phyloP scores from a whole-genome alignment of 1,284 basidiomycete species.

The Microstroma glucosiphilum region DNA sequence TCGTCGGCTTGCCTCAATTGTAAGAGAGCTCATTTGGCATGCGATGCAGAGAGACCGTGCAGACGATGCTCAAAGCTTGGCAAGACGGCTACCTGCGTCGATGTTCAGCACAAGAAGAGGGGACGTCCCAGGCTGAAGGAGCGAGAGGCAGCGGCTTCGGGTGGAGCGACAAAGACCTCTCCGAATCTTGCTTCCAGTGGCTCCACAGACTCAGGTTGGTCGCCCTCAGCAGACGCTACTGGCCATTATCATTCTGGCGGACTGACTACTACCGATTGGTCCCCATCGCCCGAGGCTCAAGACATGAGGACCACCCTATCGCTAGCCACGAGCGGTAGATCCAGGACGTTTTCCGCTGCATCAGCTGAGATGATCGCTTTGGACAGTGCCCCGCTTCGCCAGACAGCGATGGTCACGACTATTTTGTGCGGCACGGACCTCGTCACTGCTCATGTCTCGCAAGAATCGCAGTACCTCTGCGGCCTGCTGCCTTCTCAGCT shows the following conservation, averaged over 20 bases:
- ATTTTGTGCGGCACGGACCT: conserved; percentile 36
- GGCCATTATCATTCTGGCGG: conserved; percentile 14
- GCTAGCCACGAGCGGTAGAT: background rate
- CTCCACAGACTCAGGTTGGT: too few relatives aligned
- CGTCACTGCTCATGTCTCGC: conserved; percentile 30
- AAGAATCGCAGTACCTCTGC: conserved; percentile 25
- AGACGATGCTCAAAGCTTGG: conserved; percentile 35
- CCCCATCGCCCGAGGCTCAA: too few relatives aligned
- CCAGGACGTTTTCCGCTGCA: conserved; percentile 1
- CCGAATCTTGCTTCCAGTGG: too few relatives aligned
- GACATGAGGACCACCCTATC: background rate
- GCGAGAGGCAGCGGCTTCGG: conserved; percentile 14
- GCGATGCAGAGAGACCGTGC: conserved; percentile 35
- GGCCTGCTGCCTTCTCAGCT: conserved; percentile 29
- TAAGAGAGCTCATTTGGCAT: conserved; percentile 38
- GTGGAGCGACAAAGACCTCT: too few relatives aligned
- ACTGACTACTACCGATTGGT: conserved; percentile 7
- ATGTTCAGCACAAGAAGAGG: conserved; percentile 42
- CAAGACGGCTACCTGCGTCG: conserved; percentile 40
- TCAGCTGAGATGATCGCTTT: background rate
- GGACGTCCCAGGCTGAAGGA: conserved; percentile 35
- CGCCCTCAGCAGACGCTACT: background rate
- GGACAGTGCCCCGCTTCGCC: conserved; percentile 8
- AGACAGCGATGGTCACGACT: conserved; percentile 9
- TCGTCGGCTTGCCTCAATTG: conserved; percentile 39